Evolutionary conservation across 2,329 filamentous ascomycete species (phyloP), one percentile per base, ranked within the genome.

Genomic region (Penicillium rolfsii): DNA sequence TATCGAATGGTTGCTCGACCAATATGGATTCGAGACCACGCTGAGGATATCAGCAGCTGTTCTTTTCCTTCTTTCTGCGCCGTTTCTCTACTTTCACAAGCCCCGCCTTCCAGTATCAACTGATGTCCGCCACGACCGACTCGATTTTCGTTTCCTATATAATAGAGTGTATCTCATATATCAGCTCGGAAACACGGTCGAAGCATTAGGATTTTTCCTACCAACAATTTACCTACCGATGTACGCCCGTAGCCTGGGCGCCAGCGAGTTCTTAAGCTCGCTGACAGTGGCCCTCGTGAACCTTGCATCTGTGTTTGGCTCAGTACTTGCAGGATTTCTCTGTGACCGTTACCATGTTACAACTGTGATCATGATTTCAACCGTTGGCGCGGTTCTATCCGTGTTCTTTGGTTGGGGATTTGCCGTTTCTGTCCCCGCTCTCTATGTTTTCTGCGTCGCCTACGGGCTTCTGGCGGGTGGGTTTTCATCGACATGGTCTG

Each of bases 61-160:
- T 5, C 53, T 74, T 40, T 70, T 80, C 72, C 52, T 83, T 69
- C 40, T 82, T 66, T 46, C 80, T 63, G 45, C 75, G 60, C 66
- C 77, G 52, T 52, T 80, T 58, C 28, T 77, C 65, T 57, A 73
- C 70, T 60, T 76, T 69, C 58, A 76, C 28, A 65, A 68, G 54
- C 70, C 72, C 7, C 67, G 74, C 1, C 55, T 75, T 26, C 71
- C 70, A 2, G 60, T 65, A 2, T 59, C 63, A 0, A 59, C 61
- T 4, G 49, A 58, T 12, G 60, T 61, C 49, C 67, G 50, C 45
- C 62, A 57, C 46, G 65, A 73, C 7, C 70, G 65, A 22, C 67
- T 76, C 36, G 69, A 75, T 54, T 64, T 77, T 22, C 63, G 59
- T 6, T 79, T 78, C 61, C 24, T 77, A 36, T 62, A 61, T 60